phyloP scores from a whole-genome alignment of 2,329 filamentous ascomycete genomes.

The Trichoderma citrinoviride region DNA sequence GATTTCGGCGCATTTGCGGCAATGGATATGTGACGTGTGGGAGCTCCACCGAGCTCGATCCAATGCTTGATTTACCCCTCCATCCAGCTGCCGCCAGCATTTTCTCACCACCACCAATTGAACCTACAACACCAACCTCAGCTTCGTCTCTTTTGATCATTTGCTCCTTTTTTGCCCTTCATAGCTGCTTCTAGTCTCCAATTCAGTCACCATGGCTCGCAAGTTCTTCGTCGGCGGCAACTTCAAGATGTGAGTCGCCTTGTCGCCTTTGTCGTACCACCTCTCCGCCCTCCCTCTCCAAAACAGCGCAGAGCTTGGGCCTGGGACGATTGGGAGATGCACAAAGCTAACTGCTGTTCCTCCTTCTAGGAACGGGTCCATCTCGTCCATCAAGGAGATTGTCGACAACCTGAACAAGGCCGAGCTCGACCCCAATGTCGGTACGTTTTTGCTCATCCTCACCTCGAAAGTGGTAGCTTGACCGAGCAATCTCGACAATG shows the following conservation, averaged over 20 bases:
- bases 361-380: conserved; percentile 80
- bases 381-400: conserved; percentile 86
- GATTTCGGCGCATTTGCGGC: conserved; percentile 15
- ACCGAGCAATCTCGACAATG: neutral
- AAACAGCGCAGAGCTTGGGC: conserved; percentile 32
- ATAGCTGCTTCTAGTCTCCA: conserved; percentile 3
- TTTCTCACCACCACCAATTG: neutral
- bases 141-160: neutral
- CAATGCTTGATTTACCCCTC: conserved; percentile 12
- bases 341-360: neutral
- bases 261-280: conserved; percentile 26
- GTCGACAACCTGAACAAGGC: conserved; percentile 85
- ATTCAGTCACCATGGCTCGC: conserved; percentile 73
- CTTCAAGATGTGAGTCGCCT: conserved; percentile 90
- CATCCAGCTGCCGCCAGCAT: neutral
- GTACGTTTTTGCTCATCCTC: conserved; percentile 46
- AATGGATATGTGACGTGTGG: neutral
- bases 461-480: neutral
- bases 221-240: conserved; percentile 98
- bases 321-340: neutral
- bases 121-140: neutral
- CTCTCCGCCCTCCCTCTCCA: conserved; percentile 25
- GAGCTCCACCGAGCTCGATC: neutral
- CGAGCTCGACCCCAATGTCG: conserved; percentile 70
- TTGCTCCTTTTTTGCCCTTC: neutral